phyloP scores from a whole-genome alignment of 108 stramenopile genomes.

The Hondaea fermentalgiana region DNA sequence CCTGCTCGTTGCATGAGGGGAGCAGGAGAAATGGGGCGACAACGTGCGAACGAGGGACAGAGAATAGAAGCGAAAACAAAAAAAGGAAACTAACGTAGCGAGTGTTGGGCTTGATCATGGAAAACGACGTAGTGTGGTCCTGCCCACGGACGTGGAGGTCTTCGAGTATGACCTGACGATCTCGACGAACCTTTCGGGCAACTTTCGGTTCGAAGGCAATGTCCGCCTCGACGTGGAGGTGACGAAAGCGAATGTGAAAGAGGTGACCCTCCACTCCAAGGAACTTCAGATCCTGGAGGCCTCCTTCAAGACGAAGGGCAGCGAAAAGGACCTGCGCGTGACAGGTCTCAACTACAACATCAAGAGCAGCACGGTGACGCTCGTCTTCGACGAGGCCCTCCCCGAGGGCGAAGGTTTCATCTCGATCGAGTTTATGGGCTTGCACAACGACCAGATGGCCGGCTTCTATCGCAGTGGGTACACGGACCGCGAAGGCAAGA shows the following conservation, averaged over 20 bases:
- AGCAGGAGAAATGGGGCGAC: too few species aligned
- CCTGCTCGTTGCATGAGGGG: too few species aligned
- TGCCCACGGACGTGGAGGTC: background rate
- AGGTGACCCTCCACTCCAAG: background rate
- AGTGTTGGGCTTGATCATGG: background rate
- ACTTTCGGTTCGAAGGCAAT: background rate
- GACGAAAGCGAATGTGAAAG: background rate
- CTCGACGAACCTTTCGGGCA: background rate
- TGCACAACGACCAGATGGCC: slow-evolving; percentile 87
- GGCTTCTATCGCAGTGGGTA: slow-evolving; percentile 84
- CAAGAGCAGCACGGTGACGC: background rate
- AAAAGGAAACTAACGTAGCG: too few species aligned
- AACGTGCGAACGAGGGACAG: too few species aligned
- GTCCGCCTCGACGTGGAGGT: background rate
- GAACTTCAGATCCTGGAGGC: background rate
- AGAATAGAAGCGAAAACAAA: too few species aligned
- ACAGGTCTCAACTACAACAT: background rate
- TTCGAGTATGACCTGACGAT: slow-evolving; percentile 10
- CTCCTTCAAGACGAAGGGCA: background rate
- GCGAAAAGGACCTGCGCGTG: background rate
- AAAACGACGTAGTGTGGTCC: background rate
- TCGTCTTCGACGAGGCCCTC: background rate
- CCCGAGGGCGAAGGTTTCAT: slow-evolving; percentile 22
- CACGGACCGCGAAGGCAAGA: slow-evolving; percentile 64
- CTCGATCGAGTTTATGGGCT: slow-evolving; percentile 63